Evolutionary conservation across 2,329 filamentous ascomycete genomes (phyloP), one percentile per base, ranked within the genome.

Genomic region (Ascochyta koolunga): DNA sequence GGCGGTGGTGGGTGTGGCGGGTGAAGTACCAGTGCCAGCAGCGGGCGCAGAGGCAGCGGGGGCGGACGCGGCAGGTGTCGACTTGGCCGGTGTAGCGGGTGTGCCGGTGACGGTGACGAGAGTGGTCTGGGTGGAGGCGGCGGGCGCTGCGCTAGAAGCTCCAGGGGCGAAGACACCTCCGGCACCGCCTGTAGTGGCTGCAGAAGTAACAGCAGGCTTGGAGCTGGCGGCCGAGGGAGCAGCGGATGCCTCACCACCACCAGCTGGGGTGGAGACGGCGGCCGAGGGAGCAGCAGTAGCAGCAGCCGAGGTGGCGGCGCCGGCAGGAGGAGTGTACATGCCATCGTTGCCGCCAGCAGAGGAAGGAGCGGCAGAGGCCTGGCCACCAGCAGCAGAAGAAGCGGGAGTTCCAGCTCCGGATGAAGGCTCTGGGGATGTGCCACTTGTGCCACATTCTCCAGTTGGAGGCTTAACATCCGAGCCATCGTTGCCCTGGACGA

Each of bases 401-500:
- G 53, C 49, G 18, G 56, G 54, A n/a, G 66, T 33, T 38, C 60
- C 55, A 25, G 61, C 32, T 2, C 62, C 44, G 32, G 27, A 29
- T 15, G 27, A 41, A 16, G 59, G 40, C 8, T 45, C 32, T 36
- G 58, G 46, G 36, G 67, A 39, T 13, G 58, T 36, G 8, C 65
- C 68, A 47, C 56, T 39, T 2, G 57, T 40, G 18, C 64, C 68
- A 40, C 70, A 70, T 22, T 46, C 38, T 11, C 67, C 68, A 22
- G 45, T 64, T 3, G 69, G 65, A 33, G 50, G 10, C 47, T 60
- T 48, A 11, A 46, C 8, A 19, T 68, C 68, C 2, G 0, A 10
- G 37, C 56, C 56, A 24, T 55, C 54, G 11, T 37, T 38, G 31
- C 60, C 76, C 10, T 74, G 75, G 50, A 87, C 81, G 4, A 86